Evolutionary conservation across 1,139 yeast species (phyloP).

Genomic region (Yamadazyma friedrichii): DNA sequence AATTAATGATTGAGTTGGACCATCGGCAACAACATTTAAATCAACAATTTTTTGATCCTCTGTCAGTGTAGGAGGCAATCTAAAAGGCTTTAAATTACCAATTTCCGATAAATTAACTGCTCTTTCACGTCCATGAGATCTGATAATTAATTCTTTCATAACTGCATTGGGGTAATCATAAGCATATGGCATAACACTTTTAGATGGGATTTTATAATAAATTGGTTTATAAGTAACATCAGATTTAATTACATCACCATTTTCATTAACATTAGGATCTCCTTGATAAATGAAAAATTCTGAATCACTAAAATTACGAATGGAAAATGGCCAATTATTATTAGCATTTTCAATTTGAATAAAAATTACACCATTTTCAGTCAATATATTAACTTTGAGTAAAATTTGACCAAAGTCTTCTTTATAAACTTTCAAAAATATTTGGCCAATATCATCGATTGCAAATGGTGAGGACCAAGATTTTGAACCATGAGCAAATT

Average conservation of each 20-base stretch:
- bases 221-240: constrained; percentile 65
- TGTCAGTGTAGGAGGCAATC: constrained; percentile 54
- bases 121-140: constrained; percentile 73
- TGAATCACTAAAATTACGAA: constrained; percentile 81
- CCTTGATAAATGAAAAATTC: constrained; percentile 86
- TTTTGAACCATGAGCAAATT: constrained; percentile 57
- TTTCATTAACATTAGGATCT: constrained; percentile 74
- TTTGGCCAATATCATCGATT: constrained; percentile 79
- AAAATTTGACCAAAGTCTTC: constrained; percentile 65
- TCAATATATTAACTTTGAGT: constrained; percentile 66
- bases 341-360: constrained; percentile 72
- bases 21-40: constrained; percentile 92
- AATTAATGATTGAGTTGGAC: constrained; percentile 86
- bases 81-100: constrained; percentile 86
- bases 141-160: constrained; percentile 73
- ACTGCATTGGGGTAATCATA: constrained; percentile 96
- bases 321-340: constrained; percentile 88
- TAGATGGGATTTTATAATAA: constrained; percentile 77
- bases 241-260: constrained; percentile 57
- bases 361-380: constrained; percentile 81
- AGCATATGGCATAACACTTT: constrained; percentile 96
- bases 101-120: constrained; percentile 86
- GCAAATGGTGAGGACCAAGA: constrained; percentile 89
- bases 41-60: constrained; percentile 62
- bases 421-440: constrained; percentile 67